Evolutionary conservation across 208 protist species (phyloP), one percentile per base, ranked within the genome.

Genomic region (Crithidia brevicula): DNA sequence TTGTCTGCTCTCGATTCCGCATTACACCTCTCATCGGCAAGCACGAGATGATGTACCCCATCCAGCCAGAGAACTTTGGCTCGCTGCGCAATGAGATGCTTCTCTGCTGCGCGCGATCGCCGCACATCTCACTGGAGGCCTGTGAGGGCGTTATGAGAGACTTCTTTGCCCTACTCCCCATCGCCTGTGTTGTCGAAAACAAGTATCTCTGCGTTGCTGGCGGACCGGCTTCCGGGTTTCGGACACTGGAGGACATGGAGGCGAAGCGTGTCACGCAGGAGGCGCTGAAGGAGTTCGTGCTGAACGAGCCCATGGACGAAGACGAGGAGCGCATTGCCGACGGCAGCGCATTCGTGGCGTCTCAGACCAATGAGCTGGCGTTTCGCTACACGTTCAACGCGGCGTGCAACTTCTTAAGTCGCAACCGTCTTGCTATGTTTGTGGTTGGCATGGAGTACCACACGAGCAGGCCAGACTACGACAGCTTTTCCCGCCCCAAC

Each of bases 401-500:
- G 20, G 70, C 77, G 52, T 93, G 83, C 67, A 95, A 93, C 46
- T 95, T 95, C 64, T 47, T 93, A 31, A 83, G 71, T 25, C 79
- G 85, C 11, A 95, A 95, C 57, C 52, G 77, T 16, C 63, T 95
- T 4, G 72, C 67, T 31, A 80, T 77, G 51, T 63, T 93, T 27
- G 81, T 95, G 28, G 77, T 85, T 0, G 89, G 89, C 58, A 90
- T 89, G 75, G 85, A 95, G 67, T 95, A 93, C 71, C 81, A 92
- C 70, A 90, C 74, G 5, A 79, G 76, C 49, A 67, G 83, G 0
- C 82, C 82, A 7, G 84, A 93, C 42, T 85, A 88, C 75, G 79
- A 92, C 46, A 92, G 78, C 59, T 93, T 90, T 50, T 66, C 83
- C 2, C 65, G 79, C 5, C 72, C 76, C 6, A 92, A 91, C 51